phyloP scores from a whole-genome alignment of 495 filamentous ascomycete species.

The Daldinia childiae region DNA sequence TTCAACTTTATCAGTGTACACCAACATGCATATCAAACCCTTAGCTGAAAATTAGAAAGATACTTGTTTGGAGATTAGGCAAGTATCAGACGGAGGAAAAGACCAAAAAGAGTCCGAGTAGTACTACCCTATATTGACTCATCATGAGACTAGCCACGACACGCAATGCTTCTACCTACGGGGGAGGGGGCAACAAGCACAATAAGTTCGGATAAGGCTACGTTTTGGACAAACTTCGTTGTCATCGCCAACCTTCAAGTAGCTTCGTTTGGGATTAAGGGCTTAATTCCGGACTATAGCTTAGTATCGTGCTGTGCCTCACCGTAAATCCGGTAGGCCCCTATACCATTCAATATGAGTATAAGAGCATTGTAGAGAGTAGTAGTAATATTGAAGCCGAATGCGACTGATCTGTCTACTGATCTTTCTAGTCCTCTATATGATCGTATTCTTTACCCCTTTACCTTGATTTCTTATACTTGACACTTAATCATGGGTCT shows the following conservation, averaged over 20 bases:
- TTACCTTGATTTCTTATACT: slow-evolving; percentile 34
- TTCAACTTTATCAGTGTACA: not conserved
- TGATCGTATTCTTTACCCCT: slow-evolving; percentile 22
- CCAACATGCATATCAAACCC: not conserved
- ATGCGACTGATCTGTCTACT: not conserved
- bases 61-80: not conserved
- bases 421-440: not conserved
- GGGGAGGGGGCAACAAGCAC: not conserved
- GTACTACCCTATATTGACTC: not conserved
- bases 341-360: not conserved
- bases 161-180: not conserved
- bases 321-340: not conserved
- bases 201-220: not conserved
- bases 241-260: not conserved
- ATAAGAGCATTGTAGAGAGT: not conserved
- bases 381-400: not conserved
- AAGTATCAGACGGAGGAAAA: not conserved
- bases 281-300: not conserved
- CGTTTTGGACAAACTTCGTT: not conserved
- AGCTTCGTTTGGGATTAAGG: not conserved
- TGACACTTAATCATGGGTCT: slow-evolving; percentile 50
- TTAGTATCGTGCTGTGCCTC: not conserved
- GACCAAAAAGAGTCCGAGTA: not conserved
- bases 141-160: not conserved
- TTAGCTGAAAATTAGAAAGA: not conserved